phyloP scores from a whole-genome alignment of 2,329 filamentous ascomycete species.

The Cryphonectria carpinicola region DNA sequence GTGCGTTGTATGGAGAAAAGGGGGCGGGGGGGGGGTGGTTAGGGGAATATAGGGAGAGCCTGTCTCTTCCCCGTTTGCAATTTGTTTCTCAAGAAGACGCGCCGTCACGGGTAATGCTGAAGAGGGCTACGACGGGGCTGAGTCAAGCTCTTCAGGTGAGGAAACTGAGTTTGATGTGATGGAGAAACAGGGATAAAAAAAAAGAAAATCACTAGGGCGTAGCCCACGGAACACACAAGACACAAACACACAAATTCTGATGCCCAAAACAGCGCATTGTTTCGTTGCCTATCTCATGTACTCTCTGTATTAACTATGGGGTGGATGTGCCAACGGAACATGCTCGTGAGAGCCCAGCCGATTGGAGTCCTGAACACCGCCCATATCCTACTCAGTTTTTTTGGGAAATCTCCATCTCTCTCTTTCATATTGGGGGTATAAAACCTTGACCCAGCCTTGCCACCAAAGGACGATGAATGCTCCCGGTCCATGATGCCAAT shows the following conservation, averaged over 20 bases:
- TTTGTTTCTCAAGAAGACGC: background rate
- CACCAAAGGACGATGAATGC: conserved; percentile 3
- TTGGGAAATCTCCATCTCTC: conserved; percentile 3
- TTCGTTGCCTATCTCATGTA: background rate
- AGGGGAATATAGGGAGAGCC: too few relatives aligned
- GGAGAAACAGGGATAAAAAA: too few relatives aligned
- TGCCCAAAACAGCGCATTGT: background rate
- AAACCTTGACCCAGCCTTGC: conserved; percentile 14
- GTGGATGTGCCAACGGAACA: background rate
- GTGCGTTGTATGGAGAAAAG: too few relatives aligned
- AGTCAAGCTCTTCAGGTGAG: background rate
- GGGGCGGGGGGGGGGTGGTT: too few relatives aligned
- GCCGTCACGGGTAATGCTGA: background rate
- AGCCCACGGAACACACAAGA: background rate
- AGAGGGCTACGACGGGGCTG: background rate
- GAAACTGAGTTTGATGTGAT: background rate
- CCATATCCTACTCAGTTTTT: background rate
- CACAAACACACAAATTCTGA: background rate
- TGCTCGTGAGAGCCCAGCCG: background rate
- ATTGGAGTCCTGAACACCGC: background rate
- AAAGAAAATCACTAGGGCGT: background rate
- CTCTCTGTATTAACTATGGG: conserved; percentile 2
- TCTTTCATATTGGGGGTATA: conserved; percentile 16
- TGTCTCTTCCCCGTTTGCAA: too few relatives aligned
- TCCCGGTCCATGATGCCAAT: conserved; percentile 10